Base-by-base conservation (phyloP, 2,329 filamentous ascomycete species). In the Tothia fuscella region DNA sequence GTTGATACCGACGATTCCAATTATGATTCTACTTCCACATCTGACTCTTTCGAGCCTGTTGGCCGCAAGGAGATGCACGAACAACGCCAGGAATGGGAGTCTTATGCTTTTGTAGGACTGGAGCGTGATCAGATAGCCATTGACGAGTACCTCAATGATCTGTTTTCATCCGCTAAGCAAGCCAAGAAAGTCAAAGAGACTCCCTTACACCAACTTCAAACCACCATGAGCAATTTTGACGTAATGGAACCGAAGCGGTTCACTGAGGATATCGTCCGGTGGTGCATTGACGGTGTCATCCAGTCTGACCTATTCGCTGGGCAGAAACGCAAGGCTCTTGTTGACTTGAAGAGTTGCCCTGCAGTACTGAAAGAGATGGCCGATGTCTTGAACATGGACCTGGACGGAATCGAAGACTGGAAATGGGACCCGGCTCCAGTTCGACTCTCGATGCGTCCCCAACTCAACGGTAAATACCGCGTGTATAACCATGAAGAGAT, bases 401-500 rank as follows among this genome's bases (percentile, higher is more conserved):
- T 74, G 33, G 57, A 62, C 0, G 26, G 21, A 5, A 51, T 76
- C 2, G 62, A 68, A 16, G 66, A 56, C 19, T 77, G 72, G 73
- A 51, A 57, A 10, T 77, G 72, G 71, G 61, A 60, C 13, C 51
- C 56, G 2, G 54, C 57, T 4, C 64, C 60, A 3, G 60, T 73
- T 6, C 57, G 63, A 1, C 50, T 75, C 2, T 61, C 70, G 34
- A 66, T 69, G 60, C 63, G 71, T 26, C 64, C 68, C 6, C 67
- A 73, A 39, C 51, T 76, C 26, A 75, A 73, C 48, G 70, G 71
- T 3, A 70, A 72, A 45, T 78, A 78, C 50, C 63, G 73, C 2
- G 68, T 76, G 20, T 75, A 67, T 50, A 72, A 74, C 61, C 70
- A 76, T 38, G 70, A 73, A 48, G 74, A 78, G 46, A 58, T 74